A percentile compares a stretch with the other conserved stretches of the same genome.
phyloP scores from a whole-genome alignment of 2,329 filamentous ascomycete genomes.

The Colletotrichum graminicola region DNA sequence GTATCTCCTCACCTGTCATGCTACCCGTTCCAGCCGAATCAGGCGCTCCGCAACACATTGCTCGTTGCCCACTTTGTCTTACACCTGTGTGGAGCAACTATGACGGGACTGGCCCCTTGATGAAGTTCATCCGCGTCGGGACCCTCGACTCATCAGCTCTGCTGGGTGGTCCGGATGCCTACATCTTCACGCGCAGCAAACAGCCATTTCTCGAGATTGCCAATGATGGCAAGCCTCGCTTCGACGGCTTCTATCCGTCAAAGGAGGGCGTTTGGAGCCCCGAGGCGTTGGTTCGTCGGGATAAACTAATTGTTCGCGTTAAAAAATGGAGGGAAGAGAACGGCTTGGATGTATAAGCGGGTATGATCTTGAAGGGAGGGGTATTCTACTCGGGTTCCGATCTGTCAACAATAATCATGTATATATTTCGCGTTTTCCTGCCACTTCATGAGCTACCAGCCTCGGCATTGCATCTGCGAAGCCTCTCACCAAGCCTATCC shows the following conservation, averaged over 20 bases:
- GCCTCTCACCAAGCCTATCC: not conserved
- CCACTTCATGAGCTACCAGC: not conserved
- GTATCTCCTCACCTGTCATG: conserved; percentile 41
- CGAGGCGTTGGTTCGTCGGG: conserved; percentile 50
- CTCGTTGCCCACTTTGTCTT: conserved; percentile 58
- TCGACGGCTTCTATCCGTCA: conserved; percentile 52
- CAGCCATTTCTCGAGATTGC: conserved; percentile 53
- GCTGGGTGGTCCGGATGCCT: conserved; percentile 57
- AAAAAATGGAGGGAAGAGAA: conserved; percentile 24
- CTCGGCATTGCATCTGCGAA: not conserved
- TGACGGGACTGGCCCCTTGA: conserved; percentile 47
- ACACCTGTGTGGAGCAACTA: conserved; percentile 59
- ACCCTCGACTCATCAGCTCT: conserved; percentile 56
- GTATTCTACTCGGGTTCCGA: not conserved
- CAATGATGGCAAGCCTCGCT: conserved; percentile 53
- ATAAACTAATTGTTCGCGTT: conserved; percentile 45
- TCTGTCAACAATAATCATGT: too few relatives aligned
- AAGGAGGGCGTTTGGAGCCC: conserved; percentile 50
- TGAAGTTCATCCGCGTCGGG: conserved; percentile 57
- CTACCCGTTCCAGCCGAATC: conserved; percentile 54
- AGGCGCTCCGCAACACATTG: conserved; percentile 55
- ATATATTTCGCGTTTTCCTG: too few relatives aligned
- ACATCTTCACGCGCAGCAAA: conserved; percentile 58
- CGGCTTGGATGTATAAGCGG: not conserved
- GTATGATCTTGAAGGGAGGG: too few relatives aligned